phyloP scores from a whole-genome alignment of 108 stramenopile genomes.

The Nannochloropsis gaditana region DNA sequence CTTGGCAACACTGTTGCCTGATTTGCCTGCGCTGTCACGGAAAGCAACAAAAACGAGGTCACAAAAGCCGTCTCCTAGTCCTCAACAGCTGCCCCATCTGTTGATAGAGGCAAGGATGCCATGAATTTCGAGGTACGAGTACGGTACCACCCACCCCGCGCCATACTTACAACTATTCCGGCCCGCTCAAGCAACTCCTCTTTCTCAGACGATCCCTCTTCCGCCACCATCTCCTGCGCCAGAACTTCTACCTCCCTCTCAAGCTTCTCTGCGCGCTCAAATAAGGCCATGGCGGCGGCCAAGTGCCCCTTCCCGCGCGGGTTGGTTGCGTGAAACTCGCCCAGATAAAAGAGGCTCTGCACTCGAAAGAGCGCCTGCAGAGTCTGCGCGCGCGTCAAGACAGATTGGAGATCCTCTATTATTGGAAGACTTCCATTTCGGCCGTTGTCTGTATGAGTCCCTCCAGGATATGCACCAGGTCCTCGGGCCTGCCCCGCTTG shows the following conservation, averaged over 20 bases:
- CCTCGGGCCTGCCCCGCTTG: background rate
- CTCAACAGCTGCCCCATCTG: background rate
- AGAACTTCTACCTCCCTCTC: background rate
- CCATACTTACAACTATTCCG: background rate
- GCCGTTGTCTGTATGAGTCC: background rate
- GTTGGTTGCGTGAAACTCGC: background rate
- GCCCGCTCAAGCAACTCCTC: background rate
- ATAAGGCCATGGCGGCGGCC: background rate
- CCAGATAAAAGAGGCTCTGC: background rate
- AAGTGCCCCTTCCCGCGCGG: background rate
- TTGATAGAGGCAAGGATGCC: background rate
- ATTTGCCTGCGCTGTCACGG: background rate
- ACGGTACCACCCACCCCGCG: background rate
- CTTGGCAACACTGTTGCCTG: background rate
- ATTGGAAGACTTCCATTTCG: background rate
- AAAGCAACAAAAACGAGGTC: background rate
- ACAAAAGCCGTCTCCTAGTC: background rate
- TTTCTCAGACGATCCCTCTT: background rate
- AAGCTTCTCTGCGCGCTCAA: background rate
- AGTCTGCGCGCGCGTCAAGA: background rate
- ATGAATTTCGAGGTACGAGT: background rate
- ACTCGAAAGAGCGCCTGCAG: background rate
- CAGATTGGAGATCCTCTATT: background rate
- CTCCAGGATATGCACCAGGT: slow-evolving; percentile 12
- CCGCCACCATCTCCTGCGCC: background rate